Evolutionary conservation across 2,329 filamentous ascomycete genomes (phyloP), one percentile per base, ranked within the genome.

Genomic region (Taxawa tesnikishii): DNA sequence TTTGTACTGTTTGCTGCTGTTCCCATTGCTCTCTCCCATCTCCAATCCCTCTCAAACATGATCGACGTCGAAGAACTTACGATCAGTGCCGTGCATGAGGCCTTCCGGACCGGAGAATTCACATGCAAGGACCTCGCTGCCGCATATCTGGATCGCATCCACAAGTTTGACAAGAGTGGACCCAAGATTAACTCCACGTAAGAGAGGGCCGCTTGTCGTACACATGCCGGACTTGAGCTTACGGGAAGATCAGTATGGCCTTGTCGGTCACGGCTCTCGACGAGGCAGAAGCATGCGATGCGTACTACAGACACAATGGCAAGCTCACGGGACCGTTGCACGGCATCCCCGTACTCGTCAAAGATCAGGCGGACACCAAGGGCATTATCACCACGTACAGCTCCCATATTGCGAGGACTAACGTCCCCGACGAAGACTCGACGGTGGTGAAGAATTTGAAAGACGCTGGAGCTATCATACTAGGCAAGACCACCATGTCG

Each of bases 61-160:
- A 29, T 28, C 4, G 3, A 25, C 10, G n/a, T 33, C 3, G 7
- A 28, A 12, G 26, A 33, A 11, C 16, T 33, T 3, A 33, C 34
- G 11, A 26, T 37, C 3, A 16, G n/a, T 12, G 42, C 49, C 10
- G 31, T 41, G 44, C 32, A 57, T 51, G 32, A 62, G 59, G 2
- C 59, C 37, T 6, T 54, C 47, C 2, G 60, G 35, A 36, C 58
- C 55, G 9, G 50, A 45, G 2, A 55, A 51, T 33, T 11, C 13
- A 28, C 17, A 5, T 25, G 11, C 3, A 10, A 15, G 3, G 24
- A 36, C 2, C 33, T 36, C 5, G 28, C 29, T 5, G 25, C 11
- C 2, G 24, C 26, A 1, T 36, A 32, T 14, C 13, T 36, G 12
- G 29, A 32, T 4, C 33, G 33, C 2, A 36, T 36, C 5, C n/a